Percentiles rank a stretch among this genome's conserved stretches.
Evolutionary conservation across 805 yeast genomes (phyloP).

Genomic region (fission yeast (Schizosaccharomyces pombe)): DNA sequence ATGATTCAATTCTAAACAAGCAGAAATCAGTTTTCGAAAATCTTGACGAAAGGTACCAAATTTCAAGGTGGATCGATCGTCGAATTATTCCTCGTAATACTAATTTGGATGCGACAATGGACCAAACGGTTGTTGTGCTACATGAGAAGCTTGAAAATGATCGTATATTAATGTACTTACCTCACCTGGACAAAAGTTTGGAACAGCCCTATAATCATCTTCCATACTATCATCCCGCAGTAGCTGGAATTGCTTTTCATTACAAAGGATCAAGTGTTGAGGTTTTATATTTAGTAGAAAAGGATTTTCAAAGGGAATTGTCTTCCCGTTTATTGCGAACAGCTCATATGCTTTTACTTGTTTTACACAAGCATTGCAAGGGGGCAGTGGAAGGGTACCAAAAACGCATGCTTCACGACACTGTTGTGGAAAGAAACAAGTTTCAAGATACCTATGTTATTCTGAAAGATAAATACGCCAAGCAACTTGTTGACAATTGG

Average conservation of each 20-base stretch:
- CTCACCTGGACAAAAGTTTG: slow-evolving; percentile 30
- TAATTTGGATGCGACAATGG: slow-evolving; percentile 53
- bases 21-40: not conserved
- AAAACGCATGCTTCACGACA: slow-evolving; percentile 72
- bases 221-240: slow-evolving; percentile 82
- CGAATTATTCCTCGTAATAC: slow-evolving; percentile 84
- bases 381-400: slow-evolving; percentile 72
- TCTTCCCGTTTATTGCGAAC: slow-evolving; percentile 51
- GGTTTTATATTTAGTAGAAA: not conserved
- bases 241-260: slow-evolving; percentile 50
- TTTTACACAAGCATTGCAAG: slow-evolving; percentile 59
- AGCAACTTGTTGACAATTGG: slow-evolving; percentile 57
- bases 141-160: slow-evolving; percentile 16
- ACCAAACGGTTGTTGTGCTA: slow-evolving; percentile 26
- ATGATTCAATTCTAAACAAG: slow-evolving; percentile 5
- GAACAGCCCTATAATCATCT: slow-evolving; percentile 25
- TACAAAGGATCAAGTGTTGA: not conserved
- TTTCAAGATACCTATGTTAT: slow-evolving; percentile 66
- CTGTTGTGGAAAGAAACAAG: slow-evolving; percentile 54
- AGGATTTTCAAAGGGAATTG: not conserved
- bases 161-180: slow-evolving; percentile 40
- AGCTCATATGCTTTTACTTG: slow-evolving; percentile 53
- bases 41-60: slow-evolving; percentile 3
- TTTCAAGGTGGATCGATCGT: slow-evolving; percentile 32
- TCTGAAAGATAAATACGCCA: slow-evolving; percentile 63